Base-by-base conservation (phyloP, 345 rosid species). In the Psidium guajava region DNA sequence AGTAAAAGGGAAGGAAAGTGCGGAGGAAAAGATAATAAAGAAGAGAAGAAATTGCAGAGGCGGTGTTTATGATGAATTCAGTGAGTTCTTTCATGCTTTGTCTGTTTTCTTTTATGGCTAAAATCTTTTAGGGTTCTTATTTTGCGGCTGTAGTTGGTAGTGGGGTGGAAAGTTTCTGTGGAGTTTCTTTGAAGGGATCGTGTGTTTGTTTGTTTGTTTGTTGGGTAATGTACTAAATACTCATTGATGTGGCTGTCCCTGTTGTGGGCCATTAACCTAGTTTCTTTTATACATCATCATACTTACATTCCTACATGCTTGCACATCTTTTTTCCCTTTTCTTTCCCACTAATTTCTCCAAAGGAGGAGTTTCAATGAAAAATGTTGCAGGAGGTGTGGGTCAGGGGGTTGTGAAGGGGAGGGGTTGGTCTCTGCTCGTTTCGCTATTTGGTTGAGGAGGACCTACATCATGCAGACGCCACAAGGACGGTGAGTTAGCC, bases 101-200 rank as follows among this genome's bases (percentile, higher is more conserved):
- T 69, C 80, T 49, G 13, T 61, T 11, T 44, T 83, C 64, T 44
- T 58, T 58, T 11, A 49, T 50, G 32, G 52, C 64, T 52, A 59
- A 28, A 52, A 58, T 57, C 85, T 83, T 61, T 49, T 47, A 50
- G 27, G 59, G 51, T 25, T 22, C 82, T 81, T 58, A 84, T 56
- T 50, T 81, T 57, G 89, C 83, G 86, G 86, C 61, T 91, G 59
- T 86, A 94, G 94, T 96, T 93, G 98, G 94, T 96, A 90, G 93
- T 94, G 93, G 98, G 94, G 99, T 95, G 87, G 93, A 93, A 93
- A 84, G 96, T 91, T 95, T 92, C 86, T 87, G 55, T 91, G 91
- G 96, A 96, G 99, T 96, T 94, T 91, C 94, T 94, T 96, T 89
- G 90, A 95, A 96, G 99, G 92, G 86, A 94, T 87, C 89, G 85